Conservation (phyloP, 257 asterid species). For the Solanum dulcamara region DNA sequence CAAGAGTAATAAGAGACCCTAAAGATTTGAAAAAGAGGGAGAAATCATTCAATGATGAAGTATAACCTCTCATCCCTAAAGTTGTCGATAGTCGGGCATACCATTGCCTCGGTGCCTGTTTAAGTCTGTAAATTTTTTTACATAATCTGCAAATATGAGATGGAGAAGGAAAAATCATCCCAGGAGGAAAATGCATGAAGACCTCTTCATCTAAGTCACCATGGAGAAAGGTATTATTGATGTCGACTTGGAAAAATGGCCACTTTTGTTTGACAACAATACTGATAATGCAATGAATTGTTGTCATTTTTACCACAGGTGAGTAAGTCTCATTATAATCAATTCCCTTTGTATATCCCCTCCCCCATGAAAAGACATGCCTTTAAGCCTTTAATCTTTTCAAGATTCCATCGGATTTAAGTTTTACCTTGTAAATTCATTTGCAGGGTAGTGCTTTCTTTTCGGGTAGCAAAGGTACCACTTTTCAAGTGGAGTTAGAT, state of each 20-base stretch:
- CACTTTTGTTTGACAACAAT: background rate
- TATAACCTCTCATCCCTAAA: no score
- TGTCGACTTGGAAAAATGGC: background rate
- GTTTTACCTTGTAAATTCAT: background rate
- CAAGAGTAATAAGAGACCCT: no score
- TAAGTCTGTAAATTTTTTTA: no score
- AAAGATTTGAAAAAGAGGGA: no score
- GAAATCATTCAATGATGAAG: no score
- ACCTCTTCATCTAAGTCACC: background rate
- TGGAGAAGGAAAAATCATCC: background rate
- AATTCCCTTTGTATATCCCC: background rate
- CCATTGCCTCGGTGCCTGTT: no score
- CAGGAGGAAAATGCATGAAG: background rate
- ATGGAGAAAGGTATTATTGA: background rate
- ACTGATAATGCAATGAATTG: background rate
- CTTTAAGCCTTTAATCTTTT: background rate
- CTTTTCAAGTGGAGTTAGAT: background rate
- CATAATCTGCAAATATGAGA: no score
- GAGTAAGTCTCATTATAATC: background rate
- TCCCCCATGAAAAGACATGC: background rate
- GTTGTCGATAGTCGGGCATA: no score
- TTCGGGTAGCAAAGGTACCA: background rate
- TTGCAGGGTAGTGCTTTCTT: background rate
- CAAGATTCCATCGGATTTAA: background rate
- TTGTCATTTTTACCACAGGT: background rate